Evolutionary conservation across 2,329 filamentous ascomycete species (phyloP).

Genomic region (Aspergillus novofumigatus): DNA sequence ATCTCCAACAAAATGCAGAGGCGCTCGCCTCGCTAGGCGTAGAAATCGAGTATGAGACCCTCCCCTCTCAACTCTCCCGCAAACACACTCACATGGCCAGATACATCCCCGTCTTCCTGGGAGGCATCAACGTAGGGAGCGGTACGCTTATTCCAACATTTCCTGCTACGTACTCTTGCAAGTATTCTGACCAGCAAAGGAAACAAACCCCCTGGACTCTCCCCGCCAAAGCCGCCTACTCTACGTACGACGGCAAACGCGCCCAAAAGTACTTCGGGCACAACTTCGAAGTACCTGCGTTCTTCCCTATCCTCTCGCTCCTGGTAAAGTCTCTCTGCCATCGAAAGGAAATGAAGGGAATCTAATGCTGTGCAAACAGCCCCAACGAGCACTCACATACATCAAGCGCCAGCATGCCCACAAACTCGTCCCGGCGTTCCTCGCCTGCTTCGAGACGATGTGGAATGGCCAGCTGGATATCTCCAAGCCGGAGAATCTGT

Average conservation of each 20-base stretch:
- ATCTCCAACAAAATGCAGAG: constrained; percentile 55
- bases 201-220: constrained; percentile 70
- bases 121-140: constrained; percentile 59
- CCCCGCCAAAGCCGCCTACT: constrained; percentile 62
- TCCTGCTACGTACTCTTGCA: too few relatives aligned
- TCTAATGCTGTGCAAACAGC: constrained; percentile 36
- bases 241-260: constrained; percentile 46
- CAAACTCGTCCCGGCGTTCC: constrained; percentile 52
- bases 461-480: constrained; percentile 61
- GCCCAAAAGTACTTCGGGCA: constrained; percentile 50
- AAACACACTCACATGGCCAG: constrained; percentile 37
- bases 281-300: constrained; percentile 41
- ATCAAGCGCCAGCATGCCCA: constrained; percentile 57
- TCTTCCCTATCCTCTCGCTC: constrained; percentile 54
- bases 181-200: constrained; percentile 39
- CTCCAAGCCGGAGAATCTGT: constrained; percentile 54
- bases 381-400: constrained; percentile 63
- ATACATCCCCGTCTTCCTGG: constrained; percentile 68
- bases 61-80: neutral
- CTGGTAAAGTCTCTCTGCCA: constrained; percentile 39
- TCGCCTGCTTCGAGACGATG: constrained; percentile 56
- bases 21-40: constrained; percentile 57
- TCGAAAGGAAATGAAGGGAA: neutral
- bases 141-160: constrained; percentile 38
- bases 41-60: constrained; percentile 58